These are phyloP conservation scores for Chrysoporthe puriensis DNA, from an alignment of 2,329 filamentous ascomycete species.

Conservation along the genomic window DNA sequence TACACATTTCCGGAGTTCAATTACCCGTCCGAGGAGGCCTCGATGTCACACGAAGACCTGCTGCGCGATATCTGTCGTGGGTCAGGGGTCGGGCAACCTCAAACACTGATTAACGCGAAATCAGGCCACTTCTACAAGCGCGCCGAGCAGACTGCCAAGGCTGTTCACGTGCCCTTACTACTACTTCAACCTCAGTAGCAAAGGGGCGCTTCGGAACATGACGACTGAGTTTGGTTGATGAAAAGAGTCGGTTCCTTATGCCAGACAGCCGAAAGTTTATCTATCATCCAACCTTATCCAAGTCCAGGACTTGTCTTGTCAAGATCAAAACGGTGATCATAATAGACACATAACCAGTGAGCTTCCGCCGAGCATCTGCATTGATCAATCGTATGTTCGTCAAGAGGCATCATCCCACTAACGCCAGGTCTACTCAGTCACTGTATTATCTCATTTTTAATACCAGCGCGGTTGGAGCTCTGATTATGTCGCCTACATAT, in stretches of 20 bases:
- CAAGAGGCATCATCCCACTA: conserved; percentile 11
- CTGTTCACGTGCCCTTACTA: conserved; percentile 2
- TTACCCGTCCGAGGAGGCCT: neutral
- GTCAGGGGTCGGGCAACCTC: conserved; percentile 15
- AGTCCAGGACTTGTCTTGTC: neutral
- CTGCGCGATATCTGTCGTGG: neutral
- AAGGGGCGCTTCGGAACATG: neutral
- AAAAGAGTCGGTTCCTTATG: neutral
- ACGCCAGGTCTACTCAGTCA: conserved; percentile 7
- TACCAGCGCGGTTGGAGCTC: neutral
- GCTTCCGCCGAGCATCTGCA: conserved; percentile 2
- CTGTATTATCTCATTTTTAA: neutral
- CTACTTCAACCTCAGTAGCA: neutral
- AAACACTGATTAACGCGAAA: conserved; percentile 32
- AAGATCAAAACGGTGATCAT: neutral
- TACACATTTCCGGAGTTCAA: neutral
- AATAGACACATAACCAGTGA: neutral
- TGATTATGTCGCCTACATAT: conserved; percentile 24
- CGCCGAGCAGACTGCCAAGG: conserved; percentile 16
- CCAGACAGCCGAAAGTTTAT: neutral
- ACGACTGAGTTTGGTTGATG: neutral
- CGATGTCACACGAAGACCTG: neutral
- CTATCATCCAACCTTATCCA: neutral
- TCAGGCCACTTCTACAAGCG: conserved; percentile 30
- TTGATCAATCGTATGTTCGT: conserved; percentile 17